Conservation (phyloP, 2,329 filamentous ascomycete species). For the Elsinoe batatas region DNA sequence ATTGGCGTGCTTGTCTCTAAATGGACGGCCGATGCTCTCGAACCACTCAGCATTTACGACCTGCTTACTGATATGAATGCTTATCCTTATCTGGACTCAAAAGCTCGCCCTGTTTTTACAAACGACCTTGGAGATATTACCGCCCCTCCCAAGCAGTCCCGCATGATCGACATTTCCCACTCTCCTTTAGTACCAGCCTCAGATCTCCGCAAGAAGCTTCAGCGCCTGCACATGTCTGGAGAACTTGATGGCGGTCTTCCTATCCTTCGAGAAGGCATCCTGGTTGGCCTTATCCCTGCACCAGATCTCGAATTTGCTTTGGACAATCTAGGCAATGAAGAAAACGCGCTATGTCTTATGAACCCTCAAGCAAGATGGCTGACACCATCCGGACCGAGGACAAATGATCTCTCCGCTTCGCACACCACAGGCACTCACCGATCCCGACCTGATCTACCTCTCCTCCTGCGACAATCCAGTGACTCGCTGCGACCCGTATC, state of each 20-base stretch:
- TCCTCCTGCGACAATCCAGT: not conserved
- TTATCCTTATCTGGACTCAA: conserved; percentile 96
- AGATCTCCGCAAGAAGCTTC: conserved; percentile 69
- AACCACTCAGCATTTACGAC: conserved; percentile 92
- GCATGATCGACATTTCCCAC: conserved; percentile 78
- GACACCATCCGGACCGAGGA: conserved; percentile 14
- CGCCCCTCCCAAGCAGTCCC: conserved; percentile 60
- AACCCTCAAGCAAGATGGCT: conserved; percentile 47
- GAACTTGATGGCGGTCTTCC: conserved; percentile 89
- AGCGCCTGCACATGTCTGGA: conserved; percentile 70
- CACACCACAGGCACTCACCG: conserved; percentile 48
- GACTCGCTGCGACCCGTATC: conserved; percentile 7
- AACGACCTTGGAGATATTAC: conserved; percentile 81
- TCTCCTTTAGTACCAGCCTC: conserved; percentile 71
- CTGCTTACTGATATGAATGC: conserved; percentile 93
- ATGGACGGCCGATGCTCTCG: conserved; percentile 93
- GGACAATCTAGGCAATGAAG: conserved; percentile 67
- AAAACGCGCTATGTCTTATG: conserved; percentile 71
- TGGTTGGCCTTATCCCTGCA: conserved; percentile 86
- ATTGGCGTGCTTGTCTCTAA: conserved; percentile 89
- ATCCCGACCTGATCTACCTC: not conserved
- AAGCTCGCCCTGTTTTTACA: conserved; percentile 83
- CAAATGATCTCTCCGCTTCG: conserved; percentile 24
- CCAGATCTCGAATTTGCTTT: conserved; percentile 90
- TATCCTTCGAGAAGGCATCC: conserved; percentile 65